Base-by-base conservation (phyloP, 345 rosid species). In the Populus nigra region DNA sequence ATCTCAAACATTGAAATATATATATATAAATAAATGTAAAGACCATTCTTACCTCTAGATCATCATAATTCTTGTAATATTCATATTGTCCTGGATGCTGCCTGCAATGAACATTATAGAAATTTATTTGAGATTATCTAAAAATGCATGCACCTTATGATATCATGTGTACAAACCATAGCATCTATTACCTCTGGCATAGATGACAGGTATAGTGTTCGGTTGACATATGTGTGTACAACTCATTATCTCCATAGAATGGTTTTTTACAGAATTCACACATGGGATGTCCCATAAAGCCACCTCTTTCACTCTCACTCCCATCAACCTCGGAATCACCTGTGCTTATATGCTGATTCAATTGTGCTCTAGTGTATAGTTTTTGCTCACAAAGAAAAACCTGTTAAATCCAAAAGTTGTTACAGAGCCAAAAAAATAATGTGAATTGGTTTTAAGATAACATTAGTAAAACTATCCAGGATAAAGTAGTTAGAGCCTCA, bases 291-390 rank as follows among this genome's bases (percentile, higher is more conserved):
- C 99, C 99, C 79, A 79, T 76, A 65, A 96, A 94, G 68, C 99
- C 99, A 76, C 98, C 98, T 79, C 98, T 89, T 82, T 96, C 99
- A 83, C 96, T 90, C 81, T 92, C 99, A 84, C 79, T 89, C 63
- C 99, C 99, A 83, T 96, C 99, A 78, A 94, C 99, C 84, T 88
- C 96, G 38, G 98, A 89, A 77, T 94, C 95, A 80, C 98, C 99
- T 17, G 97, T 89, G 67, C 50, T 85, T 81, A 89, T 94, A 77
- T 96, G 99, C 79, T 88, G 97, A 73, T 90, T 91, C 85, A 96
- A 83, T 67, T 96, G 99, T 38, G 89, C 86, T 78, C 97, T 90
- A 35, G 89, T 81, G 69, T 92, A 96, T 57, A 96, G 68, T 88
- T 91, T 96, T 83, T 96, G 99, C 69, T 96, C 98, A 82, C 97